A percentile compares a stretch with the other conserved stretches of the same genome.
Conservation (phyloP, 2,329 filamentous ascomycete species). For the Botryosphaeria dothidea region DNA sequence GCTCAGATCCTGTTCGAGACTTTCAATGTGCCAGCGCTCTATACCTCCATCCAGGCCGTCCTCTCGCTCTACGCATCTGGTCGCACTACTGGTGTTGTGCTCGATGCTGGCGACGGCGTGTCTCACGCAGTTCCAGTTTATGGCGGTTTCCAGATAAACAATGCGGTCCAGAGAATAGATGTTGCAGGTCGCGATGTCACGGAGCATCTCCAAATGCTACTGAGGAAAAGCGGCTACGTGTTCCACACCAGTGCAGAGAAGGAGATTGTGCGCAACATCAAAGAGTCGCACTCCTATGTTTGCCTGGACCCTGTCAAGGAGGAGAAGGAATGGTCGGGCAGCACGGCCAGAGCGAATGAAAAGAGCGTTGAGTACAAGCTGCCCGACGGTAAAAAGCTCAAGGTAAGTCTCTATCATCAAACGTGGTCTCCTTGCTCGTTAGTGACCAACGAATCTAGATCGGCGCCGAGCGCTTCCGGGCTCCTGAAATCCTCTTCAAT, state of each 20-base stretch:
- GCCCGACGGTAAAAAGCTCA: conserved; percentile 91
- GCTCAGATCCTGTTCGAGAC: conserved; percentile 98
- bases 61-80: conserved; percentile 95
- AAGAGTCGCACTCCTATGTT: conserved; percentile 91
- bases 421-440: neutral
- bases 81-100: conserved; percentile 90
- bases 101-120: conserved; percentile 94
- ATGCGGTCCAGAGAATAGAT: conserved; percentile 92
- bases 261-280: conserved; percentile 96
- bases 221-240: conserved; percentile 89
- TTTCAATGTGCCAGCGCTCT: conserved; percentile 95
- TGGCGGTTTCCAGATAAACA: conserved; percentile 95
- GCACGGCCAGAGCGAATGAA: conserved; percentile 70
- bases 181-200: conserved; percentile 95
- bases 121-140: conserved; percentile 97
- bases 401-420: conserved; percentile 57
- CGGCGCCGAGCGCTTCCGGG: conserved; percentile 90
- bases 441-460: conserved; percentile 55
- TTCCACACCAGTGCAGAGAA: conserved; percentile 99
- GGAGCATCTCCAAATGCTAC: conserved; percentile 85
- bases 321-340: conserved; percentile 87
- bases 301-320: conserved; percentile 88
- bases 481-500: conserved; percentile 96
- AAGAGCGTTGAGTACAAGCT: conserved; percentile 85
- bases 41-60: conserved; percentile 96